A percentile compares a stretch with the other conserved stretches of the same genome.
These are phyloP conservation scores for Limonium bicolor DNA, from an alignment of 148 eudicot genomes.

Conservation along the genomic window DNA sequence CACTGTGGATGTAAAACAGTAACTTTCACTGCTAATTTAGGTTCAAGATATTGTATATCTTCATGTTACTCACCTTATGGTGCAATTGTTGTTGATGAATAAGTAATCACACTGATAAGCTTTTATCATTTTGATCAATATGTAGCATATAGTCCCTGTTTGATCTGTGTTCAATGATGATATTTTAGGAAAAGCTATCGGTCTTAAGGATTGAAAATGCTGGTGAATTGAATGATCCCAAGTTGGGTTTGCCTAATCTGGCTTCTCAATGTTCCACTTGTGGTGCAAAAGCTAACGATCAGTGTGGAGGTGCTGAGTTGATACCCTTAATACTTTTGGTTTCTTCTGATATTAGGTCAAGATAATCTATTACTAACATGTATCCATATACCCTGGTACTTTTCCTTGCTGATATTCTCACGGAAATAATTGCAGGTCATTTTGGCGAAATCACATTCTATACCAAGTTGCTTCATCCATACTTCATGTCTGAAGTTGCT, in stretches of 20 bases:
- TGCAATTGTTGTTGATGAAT: neutral
- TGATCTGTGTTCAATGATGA: too few relatives aligned
- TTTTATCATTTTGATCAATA: neutral
- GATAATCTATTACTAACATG: neutral
- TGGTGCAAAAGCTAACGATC: slow-evolving; percentile 39
- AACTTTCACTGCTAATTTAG: neutral
- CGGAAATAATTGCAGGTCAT: slow-evolving; percentile 90
- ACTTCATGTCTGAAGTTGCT: slow-evolving; percentile 65
- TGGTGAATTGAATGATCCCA: slow-evolving; percentile 63
- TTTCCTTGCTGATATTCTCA: neutral
- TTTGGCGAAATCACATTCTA: slow-evolving; percentile 68
- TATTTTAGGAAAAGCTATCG: slow-evolving; percentile 52
- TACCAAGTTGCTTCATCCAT: slow-evolving; percentile 60
- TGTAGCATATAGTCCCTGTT: too few relatives aligned
- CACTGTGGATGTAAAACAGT: too few relatives aligned
- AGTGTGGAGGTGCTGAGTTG: slow-evolving; percentile 60
- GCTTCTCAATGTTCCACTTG: slow-evolving; percentile 58
- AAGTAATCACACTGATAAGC: neutral
- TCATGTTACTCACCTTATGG: too few relatives aligned
- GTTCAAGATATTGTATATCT: neutral
- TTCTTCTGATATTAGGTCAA: neutral
- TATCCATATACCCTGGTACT: neutral
- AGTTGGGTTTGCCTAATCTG: slow-evolving; percentile 74
- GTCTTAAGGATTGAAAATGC: slow-evolving; percentile 38
- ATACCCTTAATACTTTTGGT: neutral